Percentiles rank a stretch among this genome's conserved stretches.
These are phyloP conservation scores for Chalciporus sphaerocephalus DNA, from an alignment of 768 basidiomycete species.

Conservation along the genomic window DNA sequence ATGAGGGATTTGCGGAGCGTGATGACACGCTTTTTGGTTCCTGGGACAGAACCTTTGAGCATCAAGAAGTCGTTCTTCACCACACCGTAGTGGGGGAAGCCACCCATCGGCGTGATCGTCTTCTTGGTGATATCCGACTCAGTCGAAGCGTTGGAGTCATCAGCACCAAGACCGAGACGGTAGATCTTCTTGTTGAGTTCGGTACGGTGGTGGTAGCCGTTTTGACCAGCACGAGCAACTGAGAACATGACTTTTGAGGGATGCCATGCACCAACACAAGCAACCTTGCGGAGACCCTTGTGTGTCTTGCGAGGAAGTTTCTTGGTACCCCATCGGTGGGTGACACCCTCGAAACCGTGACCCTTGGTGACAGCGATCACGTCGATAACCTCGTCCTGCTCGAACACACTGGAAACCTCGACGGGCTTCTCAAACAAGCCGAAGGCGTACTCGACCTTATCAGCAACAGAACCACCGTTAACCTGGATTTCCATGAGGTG, in stretches of 20 bases:
- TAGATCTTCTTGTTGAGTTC: slow-evolving; percentile 99
- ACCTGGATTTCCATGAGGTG: slow-evolving; percentile 99
- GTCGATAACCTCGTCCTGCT: slow-evolving; percentile 95
- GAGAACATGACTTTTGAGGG: slow-evolving; percentile 99
- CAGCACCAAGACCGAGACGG: slow-evolving; percentile 79
- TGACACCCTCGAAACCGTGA: slow-evolving; percentile 99
- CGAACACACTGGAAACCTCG: slow-evolving; percentile 81
- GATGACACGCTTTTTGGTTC: slow-evolving; percentile 96
- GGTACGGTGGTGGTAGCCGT: slow-evolving; percentile 94
- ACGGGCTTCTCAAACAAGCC: slow-evolving; percentile 95
- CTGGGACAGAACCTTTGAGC: slow-evolving; percentile 93
- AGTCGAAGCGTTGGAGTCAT: slow-evolving; percentile 84
- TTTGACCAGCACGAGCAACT: slow-evolving; percentile 99
- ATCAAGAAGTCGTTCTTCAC: slow-evolving; percentile 98
- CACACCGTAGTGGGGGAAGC: slow-evolving; percentile 98
- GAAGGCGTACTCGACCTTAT: slow-evolving; percentile 96
- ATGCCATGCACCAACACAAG: slow-evolving; percentile 98
- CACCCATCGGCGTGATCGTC: slow-evolving; percentile 94
- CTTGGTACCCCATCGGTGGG: slow-evolving; percentile 99
- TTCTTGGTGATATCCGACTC: slow-evolving; percentile 94
- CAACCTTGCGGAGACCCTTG: slow-evolving; percentile 99
- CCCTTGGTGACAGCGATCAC: slow-evolving; percentile 98
- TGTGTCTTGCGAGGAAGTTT: slow-evolving; percentile 98
- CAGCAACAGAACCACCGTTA: slow-evolving; percentile 91
- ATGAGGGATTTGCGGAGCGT: slow-evolving; percentile 96